Base-by-base conservation (phyloP, 139 green algal species). In the Tetraselmis striata region DNA sequence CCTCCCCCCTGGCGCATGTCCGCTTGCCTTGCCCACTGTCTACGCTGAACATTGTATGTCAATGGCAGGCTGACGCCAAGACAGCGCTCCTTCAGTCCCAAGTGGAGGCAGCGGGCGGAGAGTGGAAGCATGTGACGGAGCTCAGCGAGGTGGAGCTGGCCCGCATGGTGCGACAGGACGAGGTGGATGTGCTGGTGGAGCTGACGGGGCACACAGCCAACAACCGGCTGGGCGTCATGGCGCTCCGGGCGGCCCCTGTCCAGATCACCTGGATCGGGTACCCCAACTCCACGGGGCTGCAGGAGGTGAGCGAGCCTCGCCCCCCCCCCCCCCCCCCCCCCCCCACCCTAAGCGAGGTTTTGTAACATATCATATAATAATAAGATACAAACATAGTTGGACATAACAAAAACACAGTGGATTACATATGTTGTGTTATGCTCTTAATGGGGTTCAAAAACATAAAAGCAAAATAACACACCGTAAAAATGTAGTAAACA, bases 211-310 rank as follows among this genome's bases (percentile, higher is more conserved):
- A 99, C 87, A 99, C 94, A 0, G 95, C 95, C 59, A 94, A 97
- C 90, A 99, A 99, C 90, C 87, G 94, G 5, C 90, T 99, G 76
- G 96, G 94, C 1, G 86, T 90, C 18, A 88, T 97, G 83, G 95
- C 95, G 25, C 86, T 92, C 81, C 85, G 87, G 18, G 93, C 96
- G 0, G 94, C 95, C 1, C 96, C 96, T 0, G 83, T 99, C 25
- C 94, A 97, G 86, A 88, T 94, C 0, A 99, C 96, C 0, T 99
- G 96, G 96, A 99, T 99, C 31, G 96, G 96, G 1, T 99, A 99
- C 86, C 96, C 96, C 83, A 99, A 99, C 90, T 94, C 89, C 80
- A 99, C 95, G 0, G 96, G 96, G 1, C 89, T 99, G 30, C 23
- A 29, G 0, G 77, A 89, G 0, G 88, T 67, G 45, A 18, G n/a